Percentiles rank a stretch among this genome's conserved stretches.
phyloP scores from a whole-genome alignment of 345 rosid genomes.

The Isatis tinctoria region DNA sequence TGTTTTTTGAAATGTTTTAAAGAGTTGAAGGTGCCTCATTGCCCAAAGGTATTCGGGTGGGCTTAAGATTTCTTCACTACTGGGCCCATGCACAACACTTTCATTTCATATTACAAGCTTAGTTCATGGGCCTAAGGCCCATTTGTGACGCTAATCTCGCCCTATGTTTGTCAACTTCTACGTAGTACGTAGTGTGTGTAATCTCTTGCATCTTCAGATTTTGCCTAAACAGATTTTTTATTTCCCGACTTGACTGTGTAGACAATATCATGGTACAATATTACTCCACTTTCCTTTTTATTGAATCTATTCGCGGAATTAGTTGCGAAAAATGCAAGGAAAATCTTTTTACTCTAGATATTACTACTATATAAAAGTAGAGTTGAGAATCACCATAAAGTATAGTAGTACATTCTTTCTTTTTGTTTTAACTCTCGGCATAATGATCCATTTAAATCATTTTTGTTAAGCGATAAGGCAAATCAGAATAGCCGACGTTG shows the following conservation, averaged over 20 bases:
- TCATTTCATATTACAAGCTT: neutral
- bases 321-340: neutral
- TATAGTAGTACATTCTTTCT: too few species aligned
- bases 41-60: neutral
- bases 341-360: neutral
- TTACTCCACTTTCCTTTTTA: neutral
- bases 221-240: too few species aligned
- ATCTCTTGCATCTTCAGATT: neutral
- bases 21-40: neutral
- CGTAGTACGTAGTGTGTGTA: neutral
- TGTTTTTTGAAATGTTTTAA: neutral
- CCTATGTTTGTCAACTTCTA: too few species aligned
- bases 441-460: too few species aligned
- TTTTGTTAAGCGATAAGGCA: too few species aligned
- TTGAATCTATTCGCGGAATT: neutral
- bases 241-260: too few species aligned
- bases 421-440: too few species aligned
- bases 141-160: neutral
- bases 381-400: too few species aligned
- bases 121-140: neutral
- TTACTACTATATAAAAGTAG: too few species aligned
- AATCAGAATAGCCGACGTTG: too few species aligned
- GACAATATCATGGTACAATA: neutral
- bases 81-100: neutral
- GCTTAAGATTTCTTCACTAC: neutral